Percentiles rank a stretch among this genome's conserved stretches.
Conservation (phyloP, 2,329 filamentous ascomycete species). For the Stenocarpella maydis region DNA sequence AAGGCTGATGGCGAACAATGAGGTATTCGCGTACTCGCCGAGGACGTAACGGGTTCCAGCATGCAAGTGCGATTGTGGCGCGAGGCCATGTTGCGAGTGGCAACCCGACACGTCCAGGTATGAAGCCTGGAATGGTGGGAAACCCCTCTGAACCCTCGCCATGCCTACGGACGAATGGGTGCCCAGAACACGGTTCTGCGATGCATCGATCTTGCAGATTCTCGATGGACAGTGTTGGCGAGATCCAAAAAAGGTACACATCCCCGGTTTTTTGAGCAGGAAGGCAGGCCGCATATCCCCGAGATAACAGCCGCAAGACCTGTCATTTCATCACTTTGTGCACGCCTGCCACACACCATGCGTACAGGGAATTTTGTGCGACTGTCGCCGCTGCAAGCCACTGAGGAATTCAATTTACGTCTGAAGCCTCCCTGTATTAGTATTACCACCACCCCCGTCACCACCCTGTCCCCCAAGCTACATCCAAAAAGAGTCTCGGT, state of each 20-base stretch:
- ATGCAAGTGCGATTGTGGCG: not conserved
- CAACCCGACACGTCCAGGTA: conserved; percentile 3
- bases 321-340: not conserved
- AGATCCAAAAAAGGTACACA: not conserved
- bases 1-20: not conserved
- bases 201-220: conserved; percentile 25
- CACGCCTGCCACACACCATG: not conserved
- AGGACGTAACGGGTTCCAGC: not conserved
- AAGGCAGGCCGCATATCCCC: not conserved
- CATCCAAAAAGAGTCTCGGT: conserved; percentile 28
- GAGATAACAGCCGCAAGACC: not conserved
- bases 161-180: conserved; percentile 18
- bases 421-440: not conserved
- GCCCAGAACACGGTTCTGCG: conserved; percentile 5
- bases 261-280: not conserved
- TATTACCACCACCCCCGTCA: not conserved
- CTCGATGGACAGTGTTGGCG: conserved; percentile 6
- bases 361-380: not conserved
- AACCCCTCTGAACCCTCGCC: conserved; percentile 3
- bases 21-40: not conserved
- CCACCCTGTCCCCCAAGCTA: conserved; percentile 11
- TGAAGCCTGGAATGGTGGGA: conserved; percentile 16
- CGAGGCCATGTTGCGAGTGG: not conserved
- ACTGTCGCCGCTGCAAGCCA: conserved; percentile 10
- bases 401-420: conserved; percentile 3